phyloP scores from a whole-genome alignment of 1,284 basidiomycete genomes.

The Trichosporon sp. region DNA sequence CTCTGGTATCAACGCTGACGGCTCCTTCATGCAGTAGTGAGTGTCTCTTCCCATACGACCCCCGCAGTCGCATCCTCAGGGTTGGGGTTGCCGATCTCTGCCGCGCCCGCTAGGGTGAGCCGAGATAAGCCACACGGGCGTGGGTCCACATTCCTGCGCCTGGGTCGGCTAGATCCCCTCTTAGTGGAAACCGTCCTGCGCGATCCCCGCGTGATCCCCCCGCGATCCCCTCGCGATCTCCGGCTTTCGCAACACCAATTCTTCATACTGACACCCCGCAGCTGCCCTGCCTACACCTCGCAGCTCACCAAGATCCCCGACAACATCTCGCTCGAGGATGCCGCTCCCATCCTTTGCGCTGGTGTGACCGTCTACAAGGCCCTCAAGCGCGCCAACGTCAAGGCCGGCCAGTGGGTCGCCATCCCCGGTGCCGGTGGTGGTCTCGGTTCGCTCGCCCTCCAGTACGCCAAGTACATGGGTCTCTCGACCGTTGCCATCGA shows the following conservation, averaged over 20 bases:
- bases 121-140: neutral
- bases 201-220: too few species aligned
- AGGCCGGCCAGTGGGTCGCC: slow-evolving; percentile 72
- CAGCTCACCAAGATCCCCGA: slow-evolving; percentile 73
- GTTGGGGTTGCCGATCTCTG: neutral
- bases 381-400: slow-evolving; percentile 65
- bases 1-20: slow-evolving; percentile 59
- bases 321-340: slow-evolving; percentile 58
- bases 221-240: too few species aligned
- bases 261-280: neutral
- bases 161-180: neutral
- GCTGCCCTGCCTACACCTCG: slow-evolving; percentile 53
- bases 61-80: too few species aligned
- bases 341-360: slow-evolving; percentile 77
- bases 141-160: neutral
- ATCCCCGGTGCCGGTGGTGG: slow-evolving; percentile 55
- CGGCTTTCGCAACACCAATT: neutral
- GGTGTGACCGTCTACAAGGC: slow-evolving; percentile 63
- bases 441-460: slow-evolving; percentile 56
- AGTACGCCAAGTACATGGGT: slow-evolving; percentile 70
- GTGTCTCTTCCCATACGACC: neutral
- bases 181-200: too few species aligned
- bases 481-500: slow-evolving; percentile 73
- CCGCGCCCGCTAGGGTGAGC: neutral
- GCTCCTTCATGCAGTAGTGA: slow-evolving; percentile 30